A percentile compares a stretch with the other conserved stretches of the same genome.
Evolutionary conservation across 1,139 yeast species (phyloP).

Genomic region (Saccharomyces hybrid): DNA sequence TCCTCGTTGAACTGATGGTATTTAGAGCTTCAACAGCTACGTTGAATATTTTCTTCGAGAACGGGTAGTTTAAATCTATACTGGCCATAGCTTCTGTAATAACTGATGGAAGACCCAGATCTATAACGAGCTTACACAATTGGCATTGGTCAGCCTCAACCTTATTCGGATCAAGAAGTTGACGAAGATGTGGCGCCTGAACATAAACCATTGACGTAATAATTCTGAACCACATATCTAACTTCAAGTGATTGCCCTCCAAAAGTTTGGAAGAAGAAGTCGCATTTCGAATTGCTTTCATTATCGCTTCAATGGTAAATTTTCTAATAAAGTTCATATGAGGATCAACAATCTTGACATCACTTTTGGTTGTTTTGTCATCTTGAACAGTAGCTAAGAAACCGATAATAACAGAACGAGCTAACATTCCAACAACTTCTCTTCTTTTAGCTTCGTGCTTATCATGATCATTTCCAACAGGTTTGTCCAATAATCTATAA

Average conservation of each 20-base stretch:
- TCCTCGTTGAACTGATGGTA: conserved; percentile 53
- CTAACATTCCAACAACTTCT: conserved; percentile 33
- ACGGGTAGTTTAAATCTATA: conserved; percentile 66
- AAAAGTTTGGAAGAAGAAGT: conserved; percentile 22
- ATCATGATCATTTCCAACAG: conserved; percentile 35
- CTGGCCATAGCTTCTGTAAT: conserved; percentile 53
- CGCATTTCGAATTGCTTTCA: conserved; percentile 37
- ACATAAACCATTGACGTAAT: conserved; percentile 31
- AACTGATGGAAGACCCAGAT: conserved; percentile 53
- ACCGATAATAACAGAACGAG: conserved; percentile 45
- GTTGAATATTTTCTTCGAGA: conserved; percentile 50
- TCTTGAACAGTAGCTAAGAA: conserved; percentile 50
- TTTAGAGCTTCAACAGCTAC: conserved; percentile 55
- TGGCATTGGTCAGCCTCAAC: conserved; percentile 52
- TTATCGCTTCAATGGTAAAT: conserved; percentile 63
- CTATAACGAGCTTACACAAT: conserved; percentile 57
- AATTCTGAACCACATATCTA: conserved; percentile 29
- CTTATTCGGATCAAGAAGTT: conserved; percentile 45
- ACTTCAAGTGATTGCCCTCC: conserved; percentile 25
- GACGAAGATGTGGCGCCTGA: conserved; percentile 57
- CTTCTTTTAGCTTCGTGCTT: conserved; percentile 32
- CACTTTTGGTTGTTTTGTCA: conserved; percentile 36
- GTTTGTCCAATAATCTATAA: conserved; percentile 64
- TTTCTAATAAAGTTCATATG: conserved; percentile 68
- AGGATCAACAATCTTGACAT: conserved; percentile 50